Conservation (phyloP, 169 alveolate species). For the Cryptosporidium sp. region DNA sequence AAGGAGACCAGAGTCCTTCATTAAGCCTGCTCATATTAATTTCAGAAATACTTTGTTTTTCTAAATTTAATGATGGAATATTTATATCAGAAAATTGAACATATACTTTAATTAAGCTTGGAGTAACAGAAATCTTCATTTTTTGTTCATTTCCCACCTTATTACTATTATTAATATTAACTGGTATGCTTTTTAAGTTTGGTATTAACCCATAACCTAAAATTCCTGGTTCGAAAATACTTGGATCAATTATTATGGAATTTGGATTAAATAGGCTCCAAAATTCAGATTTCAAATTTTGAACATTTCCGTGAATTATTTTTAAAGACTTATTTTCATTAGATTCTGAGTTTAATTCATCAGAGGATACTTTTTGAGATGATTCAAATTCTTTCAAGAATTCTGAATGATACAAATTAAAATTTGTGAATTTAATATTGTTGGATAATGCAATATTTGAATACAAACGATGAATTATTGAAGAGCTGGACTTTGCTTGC, state of each 20-base stretch:
- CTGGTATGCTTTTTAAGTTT: slow-evolving; percentile 21
- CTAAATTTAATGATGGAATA: slow-evolving; percentile 31
- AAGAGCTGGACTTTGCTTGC: slow-evolving; percentile 26
- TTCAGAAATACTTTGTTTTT: not conserved
- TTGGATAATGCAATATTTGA: slow-evolving; percentile 19
- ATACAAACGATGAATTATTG: slow-evolving; percentile 28
- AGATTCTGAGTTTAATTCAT: not conserved
- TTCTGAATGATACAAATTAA: slow-evolving; percentile 10
- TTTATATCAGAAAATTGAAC: slow-evolving; percentile 51
- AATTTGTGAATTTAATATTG: not conserved
- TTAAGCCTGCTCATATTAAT: slow-evolving; percentile 22
- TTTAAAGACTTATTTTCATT: slow-evolving; percentile 7
- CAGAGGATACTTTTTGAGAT: not conserved
- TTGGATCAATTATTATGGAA: slow-evolving; percentile 61
- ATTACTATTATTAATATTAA: not conserved
- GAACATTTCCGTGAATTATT: slow-evolving; percentile 55
- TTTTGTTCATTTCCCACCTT: not conserved
- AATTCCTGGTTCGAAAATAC: slow-evolving; percentile 58
- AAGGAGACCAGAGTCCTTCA: slow-evolving; percentile 74
- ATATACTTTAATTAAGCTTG: slow-evolving; percentile 43
- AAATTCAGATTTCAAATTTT: slow-evolving; percentile 6
- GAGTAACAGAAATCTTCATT: slow-evolving; percentile 27
- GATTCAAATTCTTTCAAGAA: slow-evolving; percentile 16
- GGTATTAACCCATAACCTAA: slow-evolving; percentile 52
- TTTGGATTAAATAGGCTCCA: slow-evolving; percentile 33